Percentiles rank a stretch among this genome's conserved stretches.
Evolutionary conservation across 106 monocot genomes (phyloP).

Genomic region (Dendrobium catenatum): DNA sequence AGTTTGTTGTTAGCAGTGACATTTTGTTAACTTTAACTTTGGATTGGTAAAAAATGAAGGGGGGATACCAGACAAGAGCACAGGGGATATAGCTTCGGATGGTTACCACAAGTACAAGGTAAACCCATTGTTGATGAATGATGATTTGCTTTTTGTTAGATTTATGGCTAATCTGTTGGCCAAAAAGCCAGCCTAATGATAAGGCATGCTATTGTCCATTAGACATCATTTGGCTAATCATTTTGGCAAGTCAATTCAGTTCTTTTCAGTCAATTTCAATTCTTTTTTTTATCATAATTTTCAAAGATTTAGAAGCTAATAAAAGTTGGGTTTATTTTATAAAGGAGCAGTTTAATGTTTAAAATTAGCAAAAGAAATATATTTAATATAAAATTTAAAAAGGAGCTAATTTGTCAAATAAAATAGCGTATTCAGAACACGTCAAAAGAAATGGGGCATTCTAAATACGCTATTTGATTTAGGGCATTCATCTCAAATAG

Average conservation of each 20-base stretch:
- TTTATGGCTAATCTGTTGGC: not conserved
- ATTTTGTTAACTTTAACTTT: not conserved
- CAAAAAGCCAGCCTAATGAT: not conserved
- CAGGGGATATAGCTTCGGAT: conserved; percentile 25
- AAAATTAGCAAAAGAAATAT: too few relatives aligned
- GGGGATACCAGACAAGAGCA: conserved; percentile 5
- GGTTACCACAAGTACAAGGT: conserved; percentile 56
- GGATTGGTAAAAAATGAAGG: not conserved
- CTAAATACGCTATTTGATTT: too few relatives aligned
- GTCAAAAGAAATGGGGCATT: too few relatives aligned
- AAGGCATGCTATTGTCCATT: not conserved
- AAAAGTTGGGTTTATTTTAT: not conserved
- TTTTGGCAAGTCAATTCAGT: not conserved
- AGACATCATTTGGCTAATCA: not conserved
- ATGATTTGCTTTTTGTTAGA: not conserved
- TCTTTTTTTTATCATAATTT: not conserved
- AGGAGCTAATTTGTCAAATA: too few relatives aligned
- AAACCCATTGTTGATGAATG: not conserved
- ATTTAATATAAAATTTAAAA: too few relatives aligned
- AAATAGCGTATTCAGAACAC: too few relatives aligned
- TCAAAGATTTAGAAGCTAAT: not conserved
- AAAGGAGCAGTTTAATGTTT: too few relatives aligned
- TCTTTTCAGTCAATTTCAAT: not conserved
- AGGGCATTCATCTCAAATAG: too few relatives aligned
- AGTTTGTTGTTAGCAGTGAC: not conserved